Base-by-base conservation (phyloP, 2,329 filamentous ascomycete genomes). In the Trichothecium sympodiale region DNA sequence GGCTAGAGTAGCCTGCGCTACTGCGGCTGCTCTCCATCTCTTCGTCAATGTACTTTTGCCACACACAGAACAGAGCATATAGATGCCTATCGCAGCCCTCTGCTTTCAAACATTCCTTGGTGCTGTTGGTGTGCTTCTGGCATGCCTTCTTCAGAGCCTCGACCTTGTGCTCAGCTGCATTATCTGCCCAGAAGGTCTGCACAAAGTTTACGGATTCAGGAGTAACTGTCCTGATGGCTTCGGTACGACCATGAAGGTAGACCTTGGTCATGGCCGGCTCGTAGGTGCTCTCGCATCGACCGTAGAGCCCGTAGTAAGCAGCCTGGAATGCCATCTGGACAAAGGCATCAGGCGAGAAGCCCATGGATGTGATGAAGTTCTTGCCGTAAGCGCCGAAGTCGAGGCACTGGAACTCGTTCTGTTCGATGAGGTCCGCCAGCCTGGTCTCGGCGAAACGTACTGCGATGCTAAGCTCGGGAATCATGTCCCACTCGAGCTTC, bases 301-400 rank as follows among this genome's bases (percentile, higher is more conserved):
- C 91, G 49, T 96, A 98, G 7, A 98, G 71, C 2, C 91, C 91
- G 51, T 95, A 98, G 64, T 98, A 96, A 1, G 91, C 89, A 4
- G 89, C 89, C 57, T 98, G 91, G 64, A 95, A 95, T 0, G 91
- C 91, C 89, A 98, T 96, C 58, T 98, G 91, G 15, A 98, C 84
- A 54, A 94, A 98, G 0, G 91, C 91, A 55, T 96, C 91, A 0
- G 91, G 89, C 0, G 89, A 96, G 60, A 96, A 93, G 7, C 89
- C 89, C 80, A 93, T 93, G 0, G 83, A 86, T 0, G 87, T 96
- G 59, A 98, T 95, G 54, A 95, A 95, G 58, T 91, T 94, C 67
- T 95, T 95, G 45, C 91, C 91, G 48, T 94, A 98, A 17, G 80
- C 76, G 33, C 67, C 64, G 48, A 96, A 96, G 46, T 96, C 89